These are phyloP conservation scores for Verticillium dahliae DNA, from an alignment of 2,329 filamentous ascomycete genomes.

Conservation along the genomic window DNA sequence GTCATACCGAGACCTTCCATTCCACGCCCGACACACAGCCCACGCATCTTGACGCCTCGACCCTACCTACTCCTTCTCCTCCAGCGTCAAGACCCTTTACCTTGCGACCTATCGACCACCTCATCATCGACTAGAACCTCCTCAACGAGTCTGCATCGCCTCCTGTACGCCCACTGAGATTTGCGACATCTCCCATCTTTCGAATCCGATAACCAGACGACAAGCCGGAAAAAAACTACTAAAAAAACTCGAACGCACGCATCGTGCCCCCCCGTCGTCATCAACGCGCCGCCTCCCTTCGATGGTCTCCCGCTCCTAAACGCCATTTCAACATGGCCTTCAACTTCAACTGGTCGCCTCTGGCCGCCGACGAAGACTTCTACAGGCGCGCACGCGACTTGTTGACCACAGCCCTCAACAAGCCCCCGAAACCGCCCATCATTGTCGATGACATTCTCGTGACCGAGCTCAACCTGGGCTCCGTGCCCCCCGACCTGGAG, in stretches of 20 bases:
- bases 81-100: background rate
- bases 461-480: constrained; percentile 93
- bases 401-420: constrained; percentile 91
- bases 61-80: background rate
- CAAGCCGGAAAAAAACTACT: background rate
- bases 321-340: constrained; percentile 77
- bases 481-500: constrained; percentile 88
- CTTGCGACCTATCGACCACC: constrained; percentile 5
- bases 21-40: constrained; percentile 3
- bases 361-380: constrained; percentile 90
- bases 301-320: constrained; percentile 17
- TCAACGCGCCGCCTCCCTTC: constrained; percentile 4
- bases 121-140: background rate
- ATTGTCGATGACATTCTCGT: constrained; percentile 99
- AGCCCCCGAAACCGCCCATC: constrained; percentile 94
- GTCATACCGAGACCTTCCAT: constrained; percentile 9
- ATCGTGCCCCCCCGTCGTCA: background rate
- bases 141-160: constrained; percentile 6
- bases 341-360: constrained; percentile 99
- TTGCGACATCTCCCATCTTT: background rate
- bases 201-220: too few relatives aligned
- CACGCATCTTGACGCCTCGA: constrained; percentile 1
- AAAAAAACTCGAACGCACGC: background rate
- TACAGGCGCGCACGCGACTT: constrained; percentile 89
- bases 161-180: background rate